These are phyloP conservation scores for Rhizopus arrhizus DNA, from an alignment of 371 early-diverging fungal genomes.

Conservation along the genomic window DNA sequence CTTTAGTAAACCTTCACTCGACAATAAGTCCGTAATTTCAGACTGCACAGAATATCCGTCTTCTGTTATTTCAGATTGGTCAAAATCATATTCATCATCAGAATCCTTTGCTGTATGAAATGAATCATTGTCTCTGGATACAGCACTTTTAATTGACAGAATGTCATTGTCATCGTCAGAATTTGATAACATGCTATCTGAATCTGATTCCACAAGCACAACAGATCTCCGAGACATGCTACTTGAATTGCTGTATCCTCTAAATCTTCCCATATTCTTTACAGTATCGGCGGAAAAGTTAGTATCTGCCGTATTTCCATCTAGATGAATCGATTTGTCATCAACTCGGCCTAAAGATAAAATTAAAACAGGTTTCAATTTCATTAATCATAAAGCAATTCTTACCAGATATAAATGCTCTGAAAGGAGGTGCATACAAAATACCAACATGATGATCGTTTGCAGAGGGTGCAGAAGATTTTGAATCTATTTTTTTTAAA, in stretches of 20 bases:
- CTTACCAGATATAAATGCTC: constrained; percentile 45
- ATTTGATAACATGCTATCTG: constrained; percentile 1
- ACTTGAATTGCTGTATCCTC: constrained; percentile 21
- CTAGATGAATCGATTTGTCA: constrained; percentile 20
- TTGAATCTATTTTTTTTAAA: constrained; percentile 14
- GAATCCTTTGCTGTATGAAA: constrained; percentile 38
- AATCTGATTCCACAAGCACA: constrained; percentile 11
- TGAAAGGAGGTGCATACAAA: constrained; percentile 61
- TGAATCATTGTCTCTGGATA: constrained; percentile 41
- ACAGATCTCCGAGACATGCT: constrained; percentile 13
- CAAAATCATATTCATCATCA: constrained; percentile 21
- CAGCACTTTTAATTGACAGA: constrained; percentile 27
- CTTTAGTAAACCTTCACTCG: constrained; percentile 5
- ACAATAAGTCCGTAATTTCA: background rate
- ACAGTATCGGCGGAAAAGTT: constrained; percentile 6
- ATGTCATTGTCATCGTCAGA: constrained; percentile 9
- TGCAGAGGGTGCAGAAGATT: constrained; percentile 29
- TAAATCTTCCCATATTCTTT: constrained; percentile 1
- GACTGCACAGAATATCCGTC: constrained; percentile 5
- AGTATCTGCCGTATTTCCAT: background rate
- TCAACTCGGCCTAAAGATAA: constrained; percentile 16
- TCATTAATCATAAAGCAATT: background rate
- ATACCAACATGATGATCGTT: constrained; percentile 61
- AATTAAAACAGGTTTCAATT: background rate
- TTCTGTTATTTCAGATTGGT: constrained; percentile 1